phyloP scores from a whole-genome alignment of 495 filamentous ascomycete genomes.

The Viridothelium virens region DNA sequence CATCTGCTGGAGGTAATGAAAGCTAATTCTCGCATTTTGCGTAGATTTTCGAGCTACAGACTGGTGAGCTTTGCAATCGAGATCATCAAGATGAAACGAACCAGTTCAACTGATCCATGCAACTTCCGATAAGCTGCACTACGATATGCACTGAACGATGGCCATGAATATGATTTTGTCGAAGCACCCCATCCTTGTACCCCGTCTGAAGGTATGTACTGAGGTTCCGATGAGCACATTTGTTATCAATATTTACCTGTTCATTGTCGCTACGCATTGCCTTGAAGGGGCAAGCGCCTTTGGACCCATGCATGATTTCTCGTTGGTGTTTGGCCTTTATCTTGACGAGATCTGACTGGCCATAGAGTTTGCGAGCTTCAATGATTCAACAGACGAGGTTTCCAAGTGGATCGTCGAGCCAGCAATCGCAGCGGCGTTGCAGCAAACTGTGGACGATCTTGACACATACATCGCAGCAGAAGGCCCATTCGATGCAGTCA shows the following conservation, averaged over 20 bases:
- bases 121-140: conserved; percentile 5
- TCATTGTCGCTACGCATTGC: not conserved
- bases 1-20: not conserved
- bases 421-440: not conserved
- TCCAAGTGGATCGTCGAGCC: not conserved
- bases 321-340: not conserved
- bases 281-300: not conserved
- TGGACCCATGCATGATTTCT: not conserved
- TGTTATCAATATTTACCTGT: not conserved
- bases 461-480: not conserved
- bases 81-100: not conserved
- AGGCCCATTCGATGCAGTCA: conserved; percentile 4
- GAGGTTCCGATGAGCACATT: not conserved
- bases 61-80: not conserved
- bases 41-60: conserved; percentile 3
- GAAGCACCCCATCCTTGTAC: not conserved
- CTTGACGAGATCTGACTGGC: not conserved
- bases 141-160: not conserved
- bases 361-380: not conserved
- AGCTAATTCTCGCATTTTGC: not conserved
- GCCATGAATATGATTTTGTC: conserved; percentile 9
- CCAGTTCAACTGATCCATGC: not conserved
- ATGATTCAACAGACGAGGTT: not conserved
- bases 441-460: not conserved
- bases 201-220: not conserved